A percentile compares a stretch with the other conserved stretches of the same genome.
phyloP scores from a whole-genome alignment of 2,329 filamentous ascomycete genomes.

The Zalaria obscura region DNA sequence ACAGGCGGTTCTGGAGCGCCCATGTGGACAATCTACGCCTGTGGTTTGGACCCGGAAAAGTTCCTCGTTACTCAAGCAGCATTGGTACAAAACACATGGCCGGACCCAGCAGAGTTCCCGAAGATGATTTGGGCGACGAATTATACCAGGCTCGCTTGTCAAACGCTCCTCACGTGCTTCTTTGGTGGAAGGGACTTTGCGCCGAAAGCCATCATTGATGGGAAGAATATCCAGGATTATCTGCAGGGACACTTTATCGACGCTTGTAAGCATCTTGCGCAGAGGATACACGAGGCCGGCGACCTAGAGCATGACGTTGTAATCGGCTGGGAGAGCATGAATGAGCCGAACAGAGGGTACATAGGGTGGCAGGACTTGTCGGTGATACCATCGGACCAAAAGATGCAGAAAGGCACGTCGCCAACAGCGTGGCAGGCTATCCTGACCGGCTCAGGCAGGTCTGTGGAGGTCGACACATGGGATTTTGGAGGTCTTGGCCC shows the following conservation, averaged over 20 bases:
- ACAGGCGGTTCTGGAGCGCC: conserved; percentile 90
- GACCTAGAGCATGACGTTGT: conserved; percentile 77
- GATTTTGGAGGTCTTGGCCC: conserved; percentile 89
- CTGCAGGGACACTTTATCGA: conserved; percentile 73
- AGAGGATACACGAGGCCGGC: conserved; percentile 75
- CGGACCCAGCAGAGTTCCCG: conserved; percentile 70
- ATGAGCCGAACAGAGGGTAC: conserved; percentile 84
- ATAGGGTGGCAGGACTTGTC: conserved; percentile 73
- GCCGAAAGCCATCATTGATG: conserved; percentile 89
- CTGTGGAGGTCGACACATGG: conserved; percentile 83
- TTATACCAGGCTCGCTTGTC: conserved; percentile 73
- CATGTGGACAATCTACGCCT: conserved; percentile 95
- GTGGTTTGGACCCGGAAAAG: conserved; percentile 71
- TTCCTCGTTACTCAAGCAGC: conserved; percentile 83
- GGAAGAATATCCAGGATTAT: conserved; percentile 92
- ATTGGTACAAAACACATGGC: conserved; percentile 87
- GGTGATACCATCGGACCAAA: conserved; percentile 71
- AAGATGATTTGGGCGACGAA: conserved; percentile 99
- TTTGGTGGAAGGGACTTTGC: conserved; percentile 85
- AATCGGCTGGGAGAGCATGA: conserved; percentile 91
- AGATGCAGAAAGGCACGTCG: conserved; percentile 80
- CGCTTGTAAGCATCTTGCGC: conserved; percentile 68
- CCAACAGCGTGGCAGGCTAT: conserved; percentile 93
- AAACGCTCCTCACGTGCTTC: conserved; percentile 88
- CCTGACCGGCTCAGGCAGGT: conserved; percentile 75